Evolutionary conservation across 2,329 filamentous ascomycete genomes (phyloP).

Genomic region (Ascocoryne sarcoides): DNA sequence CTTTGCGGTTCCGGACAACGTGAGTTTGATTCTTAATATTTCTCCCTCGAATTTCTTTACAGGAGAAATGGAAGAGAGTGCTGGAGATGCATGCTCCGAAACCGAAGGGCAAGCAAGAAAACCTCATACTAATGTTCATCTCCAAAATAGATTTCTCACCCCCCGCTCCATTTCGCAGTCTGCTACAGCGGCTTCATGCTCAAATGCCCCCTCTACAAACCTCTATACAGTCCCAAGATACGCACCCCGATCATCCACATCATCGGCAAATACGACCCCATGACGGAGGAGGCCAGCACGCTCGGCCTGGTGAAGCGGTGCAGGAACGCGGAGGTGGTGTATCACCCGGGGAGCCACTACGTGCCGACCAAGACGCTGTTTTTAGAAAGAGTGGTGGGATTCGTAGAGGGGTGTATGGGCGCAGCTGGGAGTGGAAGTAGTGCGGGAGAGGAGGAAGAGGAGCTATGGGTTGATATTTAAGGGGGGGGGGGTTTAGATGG

Average conservation of each 20-base stretch:
- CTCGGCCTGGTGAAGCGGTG: constrained; percentile 2
- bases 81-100: too few species aligned
- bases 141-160: neutral
- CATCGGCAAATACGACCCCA: constrained; percentile 3
- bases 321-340: constrained; percentile 1
- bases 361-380: constrained; percentile 1
- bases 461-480: constrained; percentile 2
- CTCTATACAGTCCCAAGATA: constrained; percentile 3
- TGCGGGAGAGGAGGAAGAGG: neutral
- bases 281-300: constrained; percentile 2
- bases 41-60: too few species aligned
- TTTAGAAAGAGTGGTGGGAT: neutral
- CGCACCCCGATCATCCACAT: constrained; percentile 4
- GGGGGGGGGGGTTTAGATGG: too few species aligned
- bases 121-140: neutral
- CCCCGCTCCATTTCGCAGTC: constrained; percentile 4
- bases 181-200: constrained; percentile 7
- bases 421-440: neutral
- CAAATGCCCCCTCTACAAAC: constrained; percentile 3
- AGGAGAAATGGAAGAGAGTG: too few species aligned
- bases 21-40: neutral
- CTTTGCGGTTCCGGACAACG: neutral
- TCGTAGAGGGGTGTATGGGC: neutral
- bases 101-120: neutral
- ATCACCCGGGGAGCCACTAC: constrained; percentile 4